phyloP scores from a whole-genome alignment of 306 rosid genomes.

The Fragaria iinumae region DNA sequence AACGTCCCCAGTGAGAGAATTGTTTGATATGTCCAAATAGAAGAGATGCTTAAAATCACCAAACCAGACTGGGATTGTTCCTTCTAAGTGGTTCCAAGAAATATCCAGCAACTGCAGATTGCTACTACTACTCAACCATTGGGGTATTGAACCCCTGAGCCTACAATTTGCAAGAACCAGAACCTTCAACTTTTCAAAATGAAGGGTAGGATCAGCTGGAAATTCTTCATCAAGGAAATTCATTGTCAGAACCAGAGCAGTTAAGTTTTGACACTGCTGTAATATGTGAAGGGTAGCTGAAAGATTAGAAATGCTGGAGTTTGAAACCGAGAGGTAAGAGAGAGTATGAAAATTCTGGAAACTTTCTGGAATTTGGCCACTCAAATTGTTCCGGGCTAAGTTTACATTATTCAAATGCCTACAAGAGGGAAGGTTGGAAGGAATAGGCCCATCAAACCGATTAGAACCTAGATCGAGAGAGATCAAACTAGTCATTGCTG shows the following conservation, averaged over 20 bases:
- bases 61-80: conserved; percentile 39
- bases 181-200: conserved; percentile 33
- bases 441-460: conserved; percentile 35
- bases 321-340: conserved; percentile 29
- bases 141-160: conserved; percentile 47
- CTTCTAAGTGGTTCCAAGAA: conserved; percentile 42
- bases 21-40: conserved; percentile 39
- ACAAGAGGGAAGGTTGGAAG: conserved; percentile 33
- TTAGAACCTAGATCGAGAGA: conserved; percentile 35
- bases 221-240: conserved; percentile 39
- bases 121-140: conserved; percentile 40
- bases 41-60: conserved; percentile 22
- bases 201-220: conserved; percentile 17
- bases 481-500: conserved; percentile 30
- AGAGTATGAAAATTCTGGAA: conserved; percentile 30
- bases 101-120: conserved; percentile 44
- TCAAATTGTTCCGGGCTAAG: conserved; percentile 31
- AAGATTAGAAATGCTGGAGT: conserved; percentile 23
- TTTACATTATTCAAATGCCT: conserved; percentile 20
- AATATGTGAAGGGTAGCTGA: conserved; percentile 31
- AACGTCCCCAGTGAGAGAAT: conserved; percentile 37
- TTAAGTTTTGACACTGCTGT: conserved; percentile 40
- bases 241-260: conserved; percentile 15
- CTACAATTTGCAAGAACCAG: conserved; percentile 28
- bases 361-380: conserved; percentile 19